These are phyloP conservation scores for Irpex sp. DNA, from an alignment of 1,284 basidiomycete species.

Conservation along the genomic window DNA sequence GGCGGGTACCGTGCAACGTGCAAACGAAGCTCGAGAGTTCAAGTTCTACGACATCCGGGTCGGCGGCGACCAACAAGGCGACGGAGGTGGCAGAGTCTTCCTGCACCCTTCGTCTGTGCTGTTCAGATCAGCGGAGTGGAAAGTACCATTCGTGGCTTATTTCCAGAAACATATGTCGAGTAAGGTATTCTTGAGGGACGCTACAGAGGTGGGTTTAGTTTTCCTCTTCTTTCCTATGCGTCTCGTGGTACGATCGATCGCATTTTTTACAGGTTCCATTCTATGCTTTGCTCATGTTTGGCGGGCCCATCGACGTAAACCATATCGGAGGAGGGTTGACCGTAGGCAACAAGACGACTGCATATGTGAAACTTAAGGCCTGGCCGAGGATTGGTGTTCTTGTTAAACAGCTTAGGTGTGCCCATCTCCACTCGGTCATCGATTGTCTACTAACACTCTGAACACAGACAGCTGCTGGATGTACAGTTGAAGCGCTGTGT, in stretches of 20 bases:
- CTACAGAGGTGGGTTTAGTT: constrained; percentile 65
- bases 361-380: constrained; percentile 64
- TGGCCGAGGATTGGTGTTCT: constrained; percentile 88
- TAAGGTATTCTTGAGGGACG: constrained; percentile 86
- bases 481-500: constrained; percentile 60
- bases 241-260: background rate
- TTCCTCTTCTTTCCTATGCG: no score
- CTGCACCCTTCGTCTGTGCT: constrained; percentile 84
- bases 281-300: constrained; percentile 83
- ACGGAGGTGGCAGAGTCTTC: constrained; percentile 52
- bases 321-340: constrained; percentile 76
- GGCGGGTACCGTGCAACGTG: constrained; percentile 76
- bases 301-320: constrained; percentile 76
- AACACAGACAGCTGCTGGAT: constrained; percentile 61
- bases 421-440: constrained; percentile 7
- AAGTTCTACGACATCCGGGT: constrained; percentile 63
- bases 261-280: constrained; percentile 61
- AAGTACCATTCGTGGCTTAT: constrained; percentile 76
- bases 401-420: constrained; percentile 83
- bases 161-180: constrained; percentile 84
- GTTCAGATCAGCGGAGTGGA: constrained; percentile 74
- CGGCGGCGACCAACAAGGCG: constrained; percentile 6
- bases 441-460: background rate
- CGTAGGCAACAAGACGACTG: constrained; percentile 45
- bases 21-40: constrained; percentile 80